Evolutionary conservation across 192 early-diverging fungal species (phyloP), one percentile per base, ranked within the genome.

Genomic region (Nowakowskiella sp.): DNA sequence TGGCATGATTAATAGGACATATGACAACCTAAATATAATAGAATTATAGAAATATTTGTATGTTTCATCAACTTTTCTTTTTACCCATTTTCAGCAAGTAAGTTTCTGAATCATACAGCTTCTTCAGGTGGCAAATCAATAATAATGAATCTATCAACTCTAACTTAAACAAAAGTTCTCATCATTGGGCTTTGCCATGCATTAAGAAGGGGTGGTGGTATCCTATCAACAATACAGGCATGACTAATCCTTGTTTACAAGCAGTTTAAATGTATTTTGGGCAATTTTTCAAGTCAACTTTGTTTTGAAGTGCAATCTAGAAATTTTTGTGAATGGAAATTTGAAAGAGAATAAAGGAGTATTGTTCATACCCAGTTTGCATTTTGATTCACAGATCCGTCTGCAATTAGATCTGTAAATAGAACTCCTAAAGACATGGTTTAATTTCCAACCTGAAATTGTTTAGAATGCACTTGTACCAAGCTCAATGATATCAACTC

Each of bases 81-180:
- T 47, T 66, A 83, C 83, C 71, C 88, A 51, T 84, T 55, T 51
- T 78, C 75, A 27, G 58, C 66, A 62, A 89, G 90, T 49, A 85
- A 68, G 36, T 72, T 68, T 45, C 92, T 79, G 80, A 99, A 99
- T 47, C 76, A 65, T 47, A 77, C 74, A 28, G 91, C 87, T 67
- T 99, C 96, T 68, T 97, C 93, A 21, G 96, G 96, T 3, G 96
- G 96, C 32, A 97, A 68, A 67, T 99, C 96, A 4, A 99, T 92
- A 30, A 94, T 79, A 67, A 99, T 96, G 65, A 90, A 96, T 9
- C 96, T 94, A 58, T 94, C 84, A 23, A 97, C 83, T 42, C 92
- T 91, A 43, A 79, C 87, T 42, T 81, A 68, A 28, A 76, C 81
- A 67, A 92, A 94, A 42, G 89, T 84, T 31, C 81, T 58, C 63